Evolutionary conservation across 2,329 filamentous ascomycete genomes (phyloP).

Genomic region (Fragosphaeria purpurea): DNA sequence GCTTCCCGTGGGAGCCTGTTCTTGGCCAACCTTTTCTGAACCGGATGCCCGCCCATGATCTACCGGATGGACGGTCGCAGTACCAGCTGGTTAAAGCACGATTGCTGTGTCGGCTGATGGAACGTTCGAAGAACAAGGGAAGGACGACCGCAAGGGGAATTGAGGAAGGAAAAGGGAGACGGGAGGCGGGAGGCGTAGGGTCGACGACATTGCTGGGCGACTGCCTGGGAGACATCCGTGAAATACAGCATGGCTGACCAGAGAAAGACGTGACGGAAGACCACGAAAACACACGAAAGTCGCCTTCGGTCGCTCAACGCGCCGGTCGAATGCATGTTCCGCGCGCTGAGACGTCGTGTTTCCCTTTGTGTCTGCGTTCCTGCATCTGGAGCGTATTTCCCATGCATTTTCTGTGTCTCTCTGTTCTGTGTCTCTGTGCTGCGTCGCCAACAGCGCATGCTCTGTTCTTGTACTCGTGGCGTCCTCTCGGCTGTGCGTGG

Average conservation of each 20-base stretch:
- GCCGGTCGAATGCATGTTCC: too few species aligned
- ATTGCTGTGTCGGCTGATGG: constrained; percentile 1
- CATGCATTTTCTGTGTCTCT: constrained; percentile 4
- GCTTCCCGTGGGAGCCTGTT: background rate
- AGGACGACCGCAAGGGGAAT: background rate
- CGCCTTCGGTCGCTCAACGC: too few species aligned
- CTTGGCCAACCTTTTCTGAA: background rate
- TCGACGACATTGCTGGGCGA: background rate
- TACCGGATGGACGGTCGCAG: constrained; percentile 2
- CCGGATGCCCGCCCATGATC: background rate
- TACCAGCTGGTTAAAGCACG: constrained; percentile 1
- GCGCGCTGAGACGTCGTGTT: too few species aligned
- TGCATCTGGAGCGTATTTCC: background rate
- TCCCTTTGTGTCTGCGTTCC: background rate
- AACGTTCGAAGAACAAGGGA: constrained; percentile 2
- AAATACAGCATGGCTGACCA: too few species aligned
- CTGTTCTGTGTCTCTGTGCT: background rate
- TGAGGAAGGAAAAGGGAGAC: background rate
- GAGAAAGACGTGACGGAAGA: too few species aligned
- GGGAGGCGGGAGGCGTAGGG: background rate
- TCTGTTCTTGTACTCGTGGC: too few species aligned
- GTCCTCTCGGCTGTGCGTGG: too few species aligned
- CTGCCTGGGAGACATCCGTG: too few species aligned
- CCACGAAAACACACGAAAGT: too few species aligned
- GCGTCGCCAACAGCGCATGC: too few species aligned